Evolutionary conservation across 352 stramenopile genomes (phyloP), one percentile per base, ranked within the genome.

Genomic region (Pythium myriotylum): DNA sequence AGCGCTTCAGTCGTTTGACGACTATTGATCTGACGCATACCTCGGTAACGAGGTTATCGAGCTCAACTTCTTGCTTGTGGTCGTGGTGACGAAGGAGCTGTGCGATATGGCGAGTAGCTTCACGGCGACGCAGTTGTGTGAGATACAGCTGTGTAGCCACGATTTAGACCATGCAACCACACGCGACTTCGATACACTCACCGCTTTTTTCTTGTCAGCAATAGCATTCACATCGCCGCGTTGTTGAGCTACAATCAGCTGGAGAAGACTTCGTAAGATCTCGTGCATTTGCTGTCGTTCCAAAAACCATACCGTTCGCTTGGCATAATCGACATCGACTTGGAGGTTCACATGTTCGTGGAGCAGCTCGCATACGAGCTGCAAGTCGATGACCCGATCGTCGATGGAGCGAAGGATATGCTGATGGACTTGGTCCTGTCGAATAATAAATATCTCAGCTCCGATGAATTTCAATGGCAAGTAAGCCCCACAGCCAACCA

Each of bases 251-350:
- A 81, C 40, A 0, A 61, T 24, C 26, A 92, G 45, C 82, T 92
- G 43, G 2, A n/a, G 14, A 29, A 7, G 23, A 24, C 22, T 54
- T 29, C 1, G 40, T 46, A n/a, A 16, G 33, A 12, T 42, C 56
- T 9, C 51, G 22, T 45, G 26, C 6, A 51, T 14, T 1, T 33
- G 45, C 7, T 13, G 9, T 42, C 20, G 35, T 35, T 0, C 50
- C 29, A 9, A 39, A 35, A 32, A 16, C 13, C 55, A 10, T 9
- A 89, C 83, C 65, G 69, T 86, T 23, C 83, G 77, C 39, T 87
- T 83, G 2, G 79, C 81, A 59, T 92, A 92, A 59, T 92, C 81
- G 17, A 89, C 66, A 19, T 89, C 83, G 17, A 90, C 54, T 43
- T 88, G 76, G 16, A 89, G 60, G n/a, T 80, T 76, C 4, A 50